Evolutionary conservation across 164 flowering plant species (phyloP).

Genomic region (Vitis amurensis): DNA sequence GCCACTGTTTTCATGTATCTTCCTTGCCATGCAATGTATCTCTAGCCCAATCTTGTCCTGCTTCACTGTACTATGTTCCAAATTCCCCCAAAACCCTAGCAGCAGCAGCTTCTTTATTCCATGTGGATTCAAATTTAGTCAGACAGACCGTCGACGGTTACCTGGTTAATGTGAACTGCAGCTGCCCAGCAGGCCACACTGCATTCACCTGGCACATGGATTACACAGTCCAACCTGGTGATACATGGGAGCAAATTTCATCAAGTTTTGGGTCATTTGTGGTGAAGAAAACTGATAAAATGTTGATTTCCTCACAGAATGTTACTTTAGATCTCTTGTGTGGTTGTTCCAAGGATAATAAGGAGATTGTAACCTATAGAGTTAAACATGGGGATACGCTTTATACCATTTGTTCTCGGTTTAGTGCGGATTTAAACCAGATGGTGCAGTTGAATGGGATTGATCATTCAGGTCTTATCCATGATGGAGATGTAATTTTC

Average conservation of each 20-base stretch:
- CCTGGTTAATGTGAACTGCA: conserved; percentile 28
- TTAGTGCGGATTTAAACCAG: conserved; percentile 17
- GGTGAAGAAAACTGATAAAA: conserved; percentile 19
- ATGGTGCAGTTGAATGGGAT: conserved; percentile 23
- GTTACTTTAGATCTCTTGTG: conserved; percentile 26
- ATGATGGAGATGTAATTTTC: conserved; percentile 27
- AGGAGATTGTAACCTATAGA: conserved; percentile 15
- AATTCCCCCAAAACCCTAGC: conserved; percentile 10
- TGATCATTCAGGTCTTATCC: conserved; percentile 16
- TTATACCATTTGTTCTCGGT: conserved; percentile 22
- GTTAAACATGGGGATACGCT: conserved; percentile 30
- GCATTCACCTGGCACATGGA: conserved; percentile 24
- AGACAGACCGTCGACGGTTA: conserved; percentile 28
- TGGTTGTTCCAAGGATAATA: conserved; percentile 20
- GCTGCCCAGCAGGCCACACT: conserved; percentile 23
- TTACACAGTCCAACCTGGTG: conserved; percentile 21
- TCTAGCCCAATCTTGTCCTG: conserved; percentile 21
- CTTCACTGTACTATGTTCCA: conserved; percentile 29
- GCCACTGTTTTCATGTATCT: conserved; percentile 6
- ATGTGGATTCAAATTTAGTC: conserved; percentile 16
- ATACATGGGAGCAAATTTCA: conserved; percentile 29
- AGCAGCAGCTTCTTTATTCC: conserved; percentile 29
- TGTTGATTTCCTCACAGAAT: conserved; percentile 10
- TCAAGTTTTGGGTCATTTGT: conserved; percentile 29
- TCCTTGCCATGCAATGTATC: too few relatives aligned